phyloP scores from a whole-genome alignment of 352 stramenopile species.

The Pythium utonaiense region DNA sequence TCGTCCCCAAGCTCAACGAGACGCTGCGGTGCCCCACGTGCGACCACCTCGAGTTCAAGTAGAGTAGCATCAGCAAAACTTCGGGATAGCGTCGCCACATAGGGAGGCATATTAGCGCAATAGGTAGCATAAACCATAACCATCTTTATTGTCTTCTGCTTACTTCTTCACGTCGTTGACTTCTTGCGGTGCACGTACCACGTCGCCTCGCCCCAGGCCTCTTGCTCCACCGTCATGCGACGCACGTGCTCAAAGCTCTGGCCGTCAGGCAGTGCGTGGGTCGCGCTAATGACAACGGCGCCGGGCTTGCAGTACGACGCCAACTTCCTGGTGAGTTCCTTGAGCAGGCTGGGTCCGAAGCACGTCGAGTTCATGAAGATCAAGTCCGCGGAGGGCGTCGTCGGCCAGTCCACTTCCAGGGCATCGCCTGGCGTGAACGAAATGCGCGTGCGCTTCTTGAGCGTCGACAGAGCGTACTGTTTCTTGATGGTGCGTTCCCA shows the following conservation, averaged over 20 bases:
- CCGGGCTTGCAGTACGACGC: conserved; percentile 44
- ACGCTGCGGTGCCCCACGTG: conserved; percentile 64
- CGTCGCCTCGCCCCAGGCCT: conserved; percentile 53
- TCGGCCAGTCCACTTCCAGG: conserved; percentile 64
- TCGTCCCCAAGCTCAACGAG: conserved; percentile 75
- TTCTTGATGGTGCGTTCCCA: conserved; percentile 64
- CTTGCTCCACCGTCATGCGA: conserved; percentile 44
- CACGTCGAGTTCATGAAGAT: conserved; percentile 91
- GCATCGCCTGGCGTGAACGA: conserved; percentile 72
- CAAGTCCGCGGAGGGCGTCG: conserved; percentile 40
- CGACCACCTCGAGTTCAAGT: conserved; percentile 38
- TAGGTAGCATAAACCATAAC: not conserved
- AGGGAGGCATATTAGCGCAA: not conserved
- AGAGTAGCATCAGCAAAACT: not conserved
- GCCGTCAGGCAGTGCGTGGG: conserved; percentile 40
- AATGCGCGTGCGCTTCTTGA: conserved; percentile 72
- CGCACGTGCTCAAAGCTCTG: conserved; percentile 45
- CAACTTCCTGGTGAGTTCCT: conserved; percentile 43
- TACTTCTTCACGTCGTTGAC: too few relatives aligned
- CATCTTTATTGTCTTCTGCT: conserved; percentile 2
- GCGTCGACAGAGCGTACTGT: conserved; percentile 36
- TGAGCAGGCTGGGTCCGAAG: conserved; percentile 71
- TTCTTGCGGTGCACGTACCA: conserved; percentile 59
- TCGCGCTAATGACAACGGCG: conserved; percentile 59
- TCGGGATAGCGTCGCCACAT: too few relatives aligned